Base-by-base conservation (phyloP, 768 basidiomycete species). In the Crepidotus variabilis region DNA sequence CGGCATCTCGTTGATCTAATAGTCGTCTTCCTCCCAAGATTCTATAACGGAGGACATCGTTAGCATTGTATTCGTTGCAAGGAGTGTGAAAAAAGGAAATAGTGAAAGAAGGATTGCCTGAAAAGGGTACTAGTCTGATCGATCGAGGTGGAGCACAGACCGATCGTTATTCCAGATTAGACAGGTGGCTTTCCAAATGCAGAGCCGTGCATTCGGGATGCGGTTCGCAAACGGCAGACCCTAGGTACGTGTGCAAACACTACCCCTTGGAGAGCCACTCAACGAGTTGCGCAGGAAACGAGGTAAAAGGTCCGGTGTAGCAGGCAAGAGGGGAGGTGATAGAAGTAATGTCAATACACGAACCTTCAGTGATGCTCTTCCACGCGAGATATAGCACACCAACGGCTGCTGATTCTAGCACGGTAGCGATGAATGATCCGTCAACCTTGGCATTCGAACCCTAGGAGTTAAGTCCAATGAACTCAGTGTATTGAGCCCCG, bases 291-390 rank as follows among this genome's bases (percentile, higher is more conserved):
- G n/a, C 49, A 6, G 36, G 6, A 32, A 39, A 45, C 34, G 13
- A 43, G 22, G 28, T 8, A 28, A 28, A 23, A 56, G 18, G 54
- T 14, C 35, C 21, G 33, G 20, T 11, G 3, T 8, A 50, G 8
- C 32, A 45, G n/a, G 6, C 20, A 48, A n/a, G 28, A 52, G 32
- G 28, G 5, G 23, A 47, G 35, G 11, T 16, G 9, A 34, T 20
- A 14, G 9, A 52, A 36, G 35, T 39, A 46, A 45, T 11, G 28
- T n/a, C 14, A 47, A 49, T 22, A 45, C 14, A 74, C 81, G 50
- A 56, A 86, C 91, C 90, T 84, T 95, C 93, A 16, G 93, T 94
- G 56, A 94, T 92, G 67, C 86, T 86, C 70, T 78, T 77, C 94
- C 94, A 96, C n/a, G 83, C 92, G 14, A 86, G 66, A 68, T 83